Conservation (phyloP, 139 green algal genomes). For the Chlorella sp. region DNA sequence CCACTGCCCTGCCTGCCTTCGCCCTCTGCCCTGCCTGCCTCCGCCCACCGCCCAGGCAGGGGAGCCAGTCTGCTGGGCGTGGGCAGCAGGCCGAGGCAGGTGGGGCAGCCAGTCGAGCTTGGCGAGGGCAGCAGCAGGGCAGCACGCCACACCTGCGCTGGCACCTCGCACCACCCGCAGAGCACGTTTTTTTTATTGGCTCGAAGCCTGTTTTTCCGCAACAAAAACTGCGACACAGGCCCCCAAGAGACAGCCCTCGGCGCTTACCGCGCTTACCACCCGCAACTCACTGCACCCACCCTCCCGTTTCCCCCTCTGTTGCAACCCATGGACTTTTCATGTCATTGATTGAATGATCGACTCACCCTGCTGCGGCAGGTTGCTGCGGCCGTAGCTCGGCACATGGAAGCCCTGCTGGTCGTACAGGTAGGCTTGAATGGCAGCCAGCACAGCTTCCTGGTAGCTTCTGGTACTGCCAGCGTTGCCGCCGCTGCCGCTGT, state of each 20-base stretch:
- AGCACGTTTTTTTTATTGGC: too few relatives aligned
- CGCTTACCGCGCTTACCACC: too few relatives aligned
- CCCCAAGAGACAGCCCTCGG: too few relatives aligned
- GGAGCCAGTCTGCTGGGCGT: too few relatives aligned
- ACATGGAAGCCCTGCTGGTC: slow-evolving; percentile 8
- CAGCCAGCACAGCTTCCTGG: background rate
- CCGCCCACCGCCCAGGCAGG: too few relatives aligned
- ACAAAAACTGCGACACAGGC: too few relatives aligned
- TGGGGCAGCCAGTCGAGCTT: too few relatives aligned
- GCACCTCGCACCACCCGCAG: background rate
- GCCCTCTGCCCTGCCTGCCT: too few relatives aligned
- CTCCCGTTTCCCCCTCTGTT: too few relatives aligned
- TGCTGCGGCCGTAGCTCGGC: background rate
- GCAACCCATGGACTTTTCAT: background rate
- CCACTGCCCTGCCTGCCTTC: too few relatives aligned
- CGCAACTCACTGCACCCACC: background rate
- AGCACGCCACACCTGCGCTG: background rate
- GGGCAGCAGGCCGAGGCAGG: too few relatives aligned
- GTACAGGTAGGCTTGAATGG: slow-evolving; percentile 2
- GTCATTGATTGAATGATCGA: background rate
- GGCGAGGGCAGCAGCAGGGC: background rate
- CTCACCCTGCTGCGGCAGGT: slow-evolving; percentile 9
- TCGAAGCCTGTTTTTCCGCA: too few relatives aligned
- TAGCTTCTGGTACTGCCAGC: background rate
- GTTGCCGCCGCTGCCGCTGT: background rate